Evolutionary conservation across 2,329 filamentous ascomycete species (phyloP).

Genomic region (Colletotrichum lupini): DNA sequence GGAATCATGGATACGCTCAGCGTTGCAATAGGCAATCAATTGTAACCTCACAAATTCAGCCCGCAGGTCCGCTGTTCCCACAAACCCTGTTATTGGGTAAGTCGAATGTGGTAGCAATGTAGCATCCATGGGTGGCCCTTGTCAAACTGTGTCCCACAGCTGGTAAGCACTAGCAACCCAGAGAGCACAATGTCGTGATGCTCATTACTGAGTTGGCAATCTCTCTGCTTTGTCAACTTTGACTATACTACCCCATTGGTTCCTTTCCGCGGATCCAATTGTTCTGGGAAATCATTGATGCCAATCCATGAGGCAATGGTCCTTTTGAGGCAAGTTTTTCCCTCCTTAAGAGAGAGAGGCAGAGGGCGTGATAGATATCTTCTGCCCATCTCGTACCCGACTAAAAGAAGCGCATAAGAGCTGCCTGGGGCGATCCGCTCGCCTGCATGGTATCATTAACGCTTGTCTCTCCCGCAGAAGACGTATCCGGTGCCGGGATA

Average conservation of each 20-base stretch:
- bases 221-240: background rate
- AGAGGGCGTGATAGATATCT: background rate
- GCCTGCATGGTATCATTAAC: background rate
- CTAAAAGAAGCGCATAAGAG: background rate
- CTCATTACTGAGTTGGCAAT: background rate
- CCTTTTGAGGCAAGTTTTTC: background rate
- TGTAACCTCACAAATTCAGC: background rate
- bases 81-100: background rate
- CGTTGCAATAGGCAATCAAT: constrained; percentile 13
- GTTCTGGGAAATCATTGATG: background rate
- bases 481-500: too few relatives aligned
- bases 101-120: background rate
- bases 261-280: background rate
- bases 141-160: background rate
- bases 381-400: background rate
- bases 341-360: background rate
- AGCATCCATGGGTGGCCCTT: constrained; percentile 2
- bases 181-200: background rate
- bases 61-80: background rate
- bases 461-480: background rate
- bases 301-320: background rate
- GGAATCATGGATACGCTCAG: background rate
- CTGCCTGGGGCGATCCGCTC: constrained; percentile 6
- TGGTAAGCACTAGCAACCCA: constrained; percentile 21
- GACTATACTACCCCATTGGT: background rate